A percentile compares a stretch with the other conserved stretches of the same genome.
phyloP scores from a whole-genome alignment of 139 green algal genomes.

The Deuterostichococcus epilithicus region DNA sequence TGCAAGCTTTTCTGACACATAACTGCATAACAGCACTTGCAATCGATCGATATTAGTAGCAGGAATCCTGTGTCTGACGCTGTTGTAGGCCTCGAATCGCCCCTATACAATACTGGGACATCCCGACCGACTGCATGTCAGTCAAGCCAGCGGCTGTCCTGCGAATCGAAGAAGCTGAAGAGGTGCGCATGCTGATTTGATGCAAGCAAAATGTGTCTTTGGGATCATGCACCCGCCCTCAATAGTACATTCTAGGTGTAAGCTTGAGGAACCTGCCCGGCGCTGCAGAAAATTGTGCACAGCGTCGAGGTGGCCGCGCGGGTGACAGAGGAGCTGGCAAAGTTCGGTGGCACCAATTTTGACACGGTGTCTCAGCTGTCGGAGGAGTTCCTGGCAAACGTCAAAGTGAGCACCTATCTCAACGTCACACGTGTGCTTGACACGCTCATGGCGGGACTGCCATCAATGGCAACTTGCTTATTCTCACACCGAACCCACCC shows the following conservation, averaged over 20 bases:
- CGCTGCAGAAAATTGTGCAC: neutral
- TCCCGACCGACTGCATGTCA: neutral
- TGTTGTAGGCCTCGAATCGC: too few species aligned
- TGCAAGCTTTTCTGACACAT: too few species aligned
- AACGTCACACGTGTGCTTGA: neutral
- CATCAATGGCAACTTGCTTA: too few species aligned
- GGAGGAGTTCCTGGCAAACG: neutral
- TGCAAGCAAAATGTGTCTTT: neutral
- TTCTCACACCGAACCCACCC: too few species aligned
- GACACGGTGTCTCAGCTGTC: neutral
- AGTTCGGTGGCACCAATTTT: neutral
- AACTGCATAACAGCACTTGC: too few species aligned
- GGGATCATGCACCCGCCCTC: neutral
- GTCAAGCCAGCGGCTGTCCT: neutral
- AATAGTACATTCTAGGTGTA: neutral
- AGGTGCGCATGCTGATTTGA: neutral
- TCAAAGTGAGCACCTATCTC: neutral
- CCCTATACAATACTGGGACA: too few species aligned
- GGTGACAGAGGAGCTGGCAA: conserved; percentile 3
- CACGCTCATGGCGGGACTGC: too few species aligned
- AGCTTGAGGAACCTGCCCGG: neutral
- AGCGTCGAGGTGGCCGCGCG: neutral
- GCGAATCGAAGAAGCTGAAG: neutral
- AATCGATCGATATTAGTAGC: too few species aligned
- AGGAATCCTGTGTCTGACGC: too few species aligned